Evolutionary conservation across 805 yeast genomes (phyloP).

Genomic region (Candida saitoana): DNA sequence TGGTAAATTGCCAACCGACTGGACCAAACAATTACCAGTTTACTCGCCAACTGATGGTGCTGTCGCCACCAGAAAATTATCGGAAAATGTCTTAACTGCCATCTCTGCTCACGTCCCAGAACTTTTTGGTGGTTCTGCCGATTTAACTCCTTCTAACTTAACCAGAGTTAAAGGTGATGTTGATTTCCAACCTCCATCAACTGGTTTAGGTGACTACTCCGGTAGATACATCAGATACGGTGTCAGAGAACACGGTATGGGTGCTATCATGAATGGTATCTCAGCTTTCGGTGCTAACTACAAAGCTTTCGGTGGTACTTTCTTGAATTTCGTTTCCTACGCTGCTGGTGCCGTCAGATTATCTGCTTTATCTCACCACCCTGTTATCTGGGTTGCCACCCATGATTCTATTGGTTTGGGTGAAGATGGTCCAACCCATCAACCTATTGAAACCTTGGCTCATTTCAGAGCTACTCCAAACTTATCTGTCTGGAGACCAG

Average conservation of each 20-base stretch:
- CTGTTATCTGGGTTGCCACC: slow-evolving; percentile 83
- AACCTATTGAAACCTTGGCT: slow-evolving; percentile 85
- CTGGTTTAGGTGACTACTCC: slow-evolving; percentile 76
- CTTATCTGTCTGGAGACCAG: slow-evolving; percentile 86
- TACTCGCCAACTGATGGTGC: slow-evolving; percentile 77
- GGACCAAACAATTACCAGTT: slow-evolving; percentile 75
- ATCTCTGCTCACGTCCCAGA: slow-evolving; percentile 72
- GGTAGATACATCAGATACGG: slow-evolving; percentile 97
- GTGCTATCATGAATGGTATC: slow-evolving; percentile 97
- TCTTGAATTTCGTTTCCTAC: slow-evolving; percentile 84
- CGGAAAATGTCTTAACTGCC: slow-evolving; percentile 70
- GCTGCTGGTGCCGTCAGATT: slow-evolving; percentile 87
- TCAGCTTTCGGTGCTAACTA: slow-evolving; percentile 83
- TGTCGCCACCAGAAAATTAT: slow-evolving; percentile 90
- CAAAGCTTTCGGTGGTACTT: slow-evolving; percentile 94
- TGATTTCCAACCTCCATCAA: slow-evolving; percentile 87
- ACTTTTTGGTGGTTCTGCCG: slow-evolving; percentile 97
- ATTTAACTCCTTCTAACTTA: slow-evolving; percentile 93
- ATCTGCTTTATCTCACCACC: slow-evolving; percentile 78
- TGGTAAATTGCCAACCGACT: slow-evolving; percentile 75
- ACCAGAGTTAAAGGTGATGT: slow-evolving; percentile 80
- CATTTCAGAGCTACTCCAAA: slow-evolving; percentile 85
- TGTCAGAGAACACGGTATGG: slow-evolving; percentile 99
- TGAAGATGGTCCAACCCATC: slow-evolving; percentile 93
- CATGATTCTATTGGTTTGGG: slow-evolving; percentile 89